phyloP scores from a whole-genome alignment of 2,329 filamentous ascomycete species.

The Amesomyces nigricolor region DNA sequence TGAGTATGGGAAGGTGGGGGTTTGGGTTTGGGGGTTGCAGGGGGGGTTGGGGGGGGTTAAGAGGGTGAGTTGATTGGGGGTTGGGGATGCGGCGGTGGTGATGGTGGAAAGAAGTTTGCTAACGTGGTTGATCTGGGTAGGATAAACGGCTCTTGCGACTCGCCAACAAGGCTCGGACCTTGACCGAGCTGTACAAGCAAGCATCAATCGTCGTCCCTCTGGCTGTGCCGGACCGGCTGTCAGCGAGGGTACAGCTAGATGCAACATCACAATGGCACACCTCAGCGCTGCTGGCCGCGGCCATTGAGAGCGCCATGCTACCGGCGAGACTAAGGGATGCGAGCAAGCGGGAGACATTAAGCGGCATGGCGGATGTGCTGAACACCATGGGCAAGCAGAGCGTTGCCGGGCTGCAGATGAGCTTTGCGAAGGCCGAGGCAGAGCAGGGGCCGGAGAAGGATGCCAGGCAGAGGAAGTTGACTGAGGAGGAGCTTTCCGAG shows the following conservation, averaged over 20 bases:
- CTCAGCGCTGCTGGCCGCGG: constrained; percentile 68
- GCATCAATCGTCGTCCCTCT: constrained; percentile 76
- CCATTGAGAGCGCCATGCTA: constrained; percentile 72
- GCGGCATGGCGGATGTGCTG: constrained; percentile 58
- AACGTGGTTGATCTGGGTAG: constrained; percentile 30
- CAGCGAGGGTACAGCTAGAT: constrained; percentile 56
- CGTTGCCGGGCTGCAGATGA: constrained; percentile 69
- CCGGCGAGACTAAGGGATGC: constrained; percentile 61
- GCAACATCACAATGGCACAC: constrained; percentile 68
- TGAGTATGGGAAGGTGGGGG: constrained; percentile 80
- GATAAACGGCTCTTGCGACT: constrained; percentile 60
- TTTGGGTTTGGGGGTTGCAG: constrained; percentile 85
- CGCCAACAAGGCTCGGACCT: constrained; percentile 67
- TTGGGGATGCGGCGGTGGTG: neutral
- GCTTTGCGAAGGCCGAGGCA: constrained; percentile 39
- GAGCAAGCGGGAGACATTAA: constrained; percentile 46
- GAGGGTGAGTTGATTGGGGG: constrained; percentile 39
- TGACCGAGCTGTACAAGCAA: constrained; percentile 62
- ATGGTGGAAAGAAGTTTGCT: neutral
- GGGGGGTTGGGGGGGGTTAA: constrained; percentile 48
- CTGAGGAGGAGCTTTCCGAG: constrained; percentile 28
- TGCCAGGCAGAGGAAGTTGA: constrained; percentile 29
- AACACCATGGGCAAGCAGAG: constrained; percentile 74
- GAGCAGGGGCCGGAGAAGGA: constrained; percentile 30
- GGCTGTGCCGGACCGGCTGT: constrained; percentile 52